Conservation (phyloP, 1,284 basidiomycete genomes). For the Ceratobasidium sp. region DNA sequence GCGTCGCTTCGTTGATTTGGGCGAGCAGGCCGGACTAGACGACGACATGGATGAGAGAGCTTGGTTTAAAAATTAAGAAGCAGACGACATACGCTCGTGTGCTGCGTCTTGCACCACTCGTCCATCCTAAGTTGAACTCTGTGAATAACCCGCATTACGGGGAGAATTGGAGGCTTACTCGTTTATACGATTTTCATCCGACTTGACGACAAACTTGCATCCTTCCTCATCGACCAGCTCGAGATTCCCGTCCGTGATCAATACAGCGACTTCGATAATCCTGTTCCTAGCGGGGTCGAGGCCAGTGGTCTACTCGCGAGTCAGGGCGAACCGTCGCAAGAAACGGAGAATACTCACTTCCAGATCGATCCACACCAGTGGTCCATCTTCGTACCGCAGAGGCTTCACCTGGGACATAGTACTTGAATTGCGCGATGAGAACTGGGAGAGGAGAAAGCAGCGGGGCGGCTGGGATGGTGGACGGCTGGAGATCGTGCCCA, state of each 20-base stretch:
- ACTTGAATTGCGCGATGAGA: too few species aligned
- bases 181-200: constrained; percentile 73
- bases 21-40: constrained; percentile 76
- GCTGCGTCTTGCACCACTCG: constrained; percentile 81
- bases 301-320: constrained; percentile 74
- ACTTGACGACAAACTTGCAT: constrained; percentile 76
- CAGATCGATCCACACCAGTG: constrained; percentile 90
- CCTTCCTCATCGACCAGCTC: constrained; percentile 78
- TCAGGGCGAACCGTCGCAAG: background rate
- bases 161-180: constrained; percentile 58
- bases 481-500: too few species aligned
- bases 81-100: constrained; percentile 69
- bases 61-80: constrained; percentile 36
- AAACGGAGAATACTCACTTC: constrained; percentile 58
- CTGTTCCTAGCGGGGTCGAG: constrained; percentile 73
- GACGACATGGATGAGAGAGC: too few species aligned
- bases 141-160: background rate
- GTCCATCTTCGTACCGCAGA: constrained; percentile 66
- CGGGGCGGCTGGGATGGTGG: too few species aligned
- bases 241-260: constrained; percentile 85
- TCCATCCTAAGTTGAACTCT: constrained; percentile 68
- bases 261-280: constrained; percentile 79
- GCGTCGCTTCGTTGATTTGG: constrained; percentile 73
- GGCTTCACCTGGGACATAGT: too few species aligned
- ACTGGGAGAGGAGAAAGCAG: too few species aligned